Evolutionary conservation across 805 yeast genomes (phyloP).

Genomic region (Lipomyces sp.): DNA sequence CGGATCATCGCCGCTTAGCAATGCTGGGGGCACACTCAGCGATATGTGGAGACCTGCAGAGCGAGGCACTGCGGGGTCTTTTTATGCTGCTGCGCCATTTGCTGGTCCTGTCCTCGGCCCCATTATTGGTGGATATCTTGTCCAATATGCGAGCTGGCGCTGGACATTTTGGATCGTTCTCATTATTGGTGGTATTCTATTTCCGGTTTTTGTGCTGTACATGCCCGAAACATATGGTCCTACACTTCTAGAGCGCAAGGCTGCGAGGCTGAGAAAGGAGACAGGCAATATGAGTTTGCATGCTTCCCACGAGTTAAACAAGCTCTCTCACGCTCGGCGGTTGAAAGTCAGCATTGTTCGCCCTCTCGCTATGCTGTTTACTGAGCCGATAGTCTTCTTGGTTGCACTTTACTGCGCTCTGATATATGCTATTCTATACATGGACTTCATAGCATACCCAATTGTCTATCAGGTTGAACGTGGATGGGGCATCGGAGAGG

Average conservation of each 20-base stretch:
- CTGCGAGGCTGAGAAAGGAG: conserved; percentile 46
- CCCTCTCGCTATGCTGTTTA: conserved; percentile 50
- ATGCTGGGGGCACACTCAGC: conserved; percentile 56
- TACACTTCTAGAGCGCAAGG: conserved; percentile 47
- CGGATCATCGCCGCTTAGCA: conserved; percentile 58
- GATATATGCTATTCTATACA: conserved; percentile 62
- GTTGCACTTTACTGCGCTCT: conserved; percentile 63
- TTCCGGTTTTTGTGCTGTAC: conserved; percentile 44
- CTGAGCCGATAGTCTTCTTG: conserved; percentile 62
- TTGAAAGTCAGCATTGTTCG: conserved; percentile 46
- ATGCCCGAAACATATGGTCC: conserved; percentile 60
- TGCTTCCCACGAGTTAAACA: conserved; percentile 51
- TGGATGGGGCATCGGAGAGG: conserved; percentile 55
- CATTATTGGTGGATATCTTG: conserved; percentile 51
- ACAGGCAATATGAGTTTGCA: conserved; percentile 57
- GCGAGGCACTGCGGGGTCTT: conserved; percentile 54
- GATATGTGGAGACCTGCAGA: conserved; percentile 52
- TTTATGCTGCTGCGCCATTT: conserved; percentile 56
- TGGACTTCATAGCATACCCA: conserved; percentile 61
- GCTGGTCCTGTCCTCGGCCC: conserved; percentile 52
- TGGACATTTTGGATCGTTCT: conserved; percentile 59
- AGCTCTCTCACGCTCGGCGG: conserved; percentile 17
- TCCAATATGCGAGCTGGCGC: conserved; percentile 51
- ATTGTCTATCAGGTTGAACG: conserved; percentile 56
- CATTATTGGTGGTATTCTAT: conserved; percentile 52